phyloP scores from a whole-genome alignment of 1,139 yeast species.

The Debaryomyces psychrophilus region DNA sequence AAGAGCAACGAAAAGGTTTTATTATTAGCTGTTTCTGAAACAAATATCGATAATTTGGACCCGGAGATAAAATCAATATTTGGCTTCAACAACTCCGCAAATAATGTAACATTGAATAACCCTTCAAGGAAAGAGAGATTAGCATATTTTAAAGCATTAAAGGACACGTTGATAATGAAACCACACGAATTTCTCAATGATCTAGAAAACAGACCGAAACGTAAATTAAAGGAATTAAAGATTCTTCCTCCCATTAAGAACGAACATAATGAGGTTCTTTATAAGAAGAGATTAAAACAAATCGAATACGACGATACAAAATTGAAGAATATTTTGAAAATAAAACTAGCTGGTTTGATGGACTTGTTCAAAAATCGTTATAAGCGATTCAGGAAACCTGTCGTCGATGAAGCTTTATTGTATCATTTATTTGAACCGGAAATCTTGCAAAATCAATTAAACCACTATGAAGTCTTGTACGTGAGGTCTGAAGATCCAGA shows the following conservation, averaged over 20 bases:
- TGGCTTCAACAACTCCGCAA: conserved; percentile 51
- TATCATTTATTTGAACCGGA: conserved; percentile 76
- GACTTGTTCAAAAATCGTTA: conserved; percentile 85
- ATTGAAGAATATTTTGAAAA: conserved; percentile 79
- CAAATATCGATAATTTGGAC: conserved; percentile 33
- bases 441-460: conserved; percentile 39
- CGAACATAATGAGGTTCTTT: conserved; percentile 19
- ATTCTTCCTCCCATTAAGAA: conserved; percentile 24
- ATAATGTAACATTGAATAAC: conserved; percentile 47
- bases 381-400: conserved; percentile 87
- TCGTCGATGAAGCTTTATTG: conserved; percentile 74
- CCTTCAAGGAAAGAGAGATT: conserved; percentile 48
- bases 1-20: conserved; percentile 74
- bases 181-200: conserved; percentile 67
- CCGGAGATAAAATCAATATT: conserved; percentile 50
- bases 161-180: conserved; percentile 60
- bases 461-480: conserved; percentile 51
- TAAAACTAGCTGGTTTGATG: conserved; percentile 85
- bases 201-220: conserved; percentile 51
- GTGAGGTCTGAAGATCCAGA: conserved; percentile 55
- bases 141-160: conserved; percentile 58
- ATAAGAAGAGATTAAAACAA: conserved; percentile 45
- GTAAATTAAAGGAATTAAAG: conserved; percentile 44
- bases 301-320: conserved; percentile 76
- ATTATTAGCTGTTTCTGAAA: conserved; percentile 76